Evolutionary conservation across 2,329 filamentous ascomycete species (phyloP).

Genomic region (Paraphaeosphaeria minitans): DNA sequence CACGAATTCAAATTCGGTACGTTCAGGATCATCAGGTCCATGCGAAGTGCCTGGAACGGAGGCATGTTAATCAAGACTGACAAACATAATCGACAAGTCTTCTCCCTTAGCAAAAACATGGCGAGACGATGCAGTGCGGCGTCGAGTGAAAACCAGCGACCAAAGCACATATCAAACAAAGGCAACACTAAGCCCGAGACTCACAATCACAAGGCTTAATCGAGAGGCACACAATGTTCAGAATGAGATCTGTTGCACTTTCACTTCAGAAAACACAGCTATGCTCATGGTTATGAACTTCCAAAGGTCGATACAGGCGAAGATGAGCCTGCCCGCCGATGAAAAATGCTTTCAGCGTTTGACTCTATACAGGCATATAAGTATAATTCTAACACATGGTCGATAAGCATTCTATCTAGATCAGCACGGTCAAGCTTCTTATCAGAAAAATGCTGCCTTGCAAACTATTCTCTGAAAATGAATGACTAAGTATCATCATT

Average conservation of each 20-base stretch:
- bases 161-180: not conserved
- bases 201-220: not conserved
- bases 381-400: not conserved
- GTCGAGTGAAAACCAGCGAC: not conserved
- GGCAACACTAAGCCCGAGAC: not conserved
- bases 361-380: not conserved
- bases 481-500: not conserved
- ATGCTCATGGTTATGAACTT: no score
- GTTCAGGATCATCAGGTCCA: not conserved
- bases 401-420: not conserved
- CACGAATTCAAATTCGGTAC: not conserved
- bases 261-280: not conserved
- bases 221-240: not conserved
- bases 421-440: not conserved
- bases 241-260: not conserved
- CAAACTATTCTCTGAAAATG: not conserved
- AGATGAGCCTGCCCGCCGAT: not conserved
- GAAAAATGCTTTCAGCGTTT: no score
- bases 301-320: not conserved
- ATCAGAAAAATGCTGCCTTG: not conserved
- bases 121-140: not conserved
- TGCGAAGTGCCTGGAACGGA: not conserved
- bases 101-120: not conserved
- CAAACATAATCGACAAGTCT: not conserved
- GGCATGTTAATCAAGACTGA: not conserved